Conservation (phyloP, 495 filamentous ascomycete species). For the Achaetomiella virescens region DNA sequence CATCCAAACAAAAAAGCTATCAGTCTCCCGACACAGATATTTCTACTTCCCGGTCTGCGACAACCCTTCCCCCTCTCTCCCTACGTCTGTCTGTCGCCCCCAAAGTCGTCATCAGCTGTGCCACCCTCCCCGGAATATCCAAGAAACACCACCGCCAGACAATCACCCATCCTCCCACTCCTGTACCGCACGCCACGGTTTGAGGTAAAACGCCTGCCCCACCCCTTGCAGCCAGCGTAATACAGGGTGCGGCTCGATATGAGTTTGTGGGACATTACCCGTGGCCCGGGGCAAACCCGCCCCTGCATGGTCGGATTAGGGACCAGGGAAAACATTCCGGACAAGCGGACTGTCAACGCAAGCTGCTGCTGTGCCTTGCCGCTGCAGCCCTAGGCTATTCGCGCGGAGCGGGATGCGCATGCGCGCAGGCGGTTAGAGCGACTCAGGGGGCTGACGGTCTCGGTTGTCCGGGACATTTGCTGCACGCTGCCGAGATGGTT, state of each 20-base stretch:
- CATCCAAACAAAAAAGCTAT: background rate
- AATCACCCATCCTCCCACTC: background rate
- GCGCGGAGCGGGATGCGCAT: background rate
- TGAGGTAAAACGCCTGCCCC: background rate
- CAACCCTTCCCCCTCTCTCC: too few species aligned
- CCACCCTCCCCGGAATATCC: background rate
- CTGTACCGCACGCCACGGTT: background rate
- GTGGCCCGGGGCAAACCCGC: background rate
- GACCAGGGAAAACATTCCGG: background rate
- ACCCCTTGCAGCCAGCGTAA: background rate
- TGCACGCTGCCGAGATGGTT: background rate
- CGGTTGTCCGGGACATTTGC: background rate
- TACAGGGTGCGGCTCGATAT: background rate
- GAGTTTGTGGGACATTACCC: background rate
- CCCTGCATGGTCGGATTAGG: background rate
- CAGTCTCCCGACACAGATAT: background rate
- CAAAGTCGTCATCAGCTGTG: background rate
- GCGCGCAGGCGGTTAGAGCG: background rate
- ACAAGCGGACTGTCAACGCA: background rate
- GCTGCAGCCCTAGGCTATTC: background rate
- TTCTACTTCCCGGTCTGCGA: background rate
- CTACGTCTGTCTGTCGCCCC: too few species aligned
- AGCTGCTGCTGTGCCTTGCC: background rate
- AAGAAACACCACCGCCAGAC: background rate
- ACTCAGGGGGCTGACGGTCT: background rate